Percentiles rank a stretch among this genome's conserved stretches.
Conservation (phyloP, 306 rosid genomes). For the Cicer chorassanicum region DNA sequence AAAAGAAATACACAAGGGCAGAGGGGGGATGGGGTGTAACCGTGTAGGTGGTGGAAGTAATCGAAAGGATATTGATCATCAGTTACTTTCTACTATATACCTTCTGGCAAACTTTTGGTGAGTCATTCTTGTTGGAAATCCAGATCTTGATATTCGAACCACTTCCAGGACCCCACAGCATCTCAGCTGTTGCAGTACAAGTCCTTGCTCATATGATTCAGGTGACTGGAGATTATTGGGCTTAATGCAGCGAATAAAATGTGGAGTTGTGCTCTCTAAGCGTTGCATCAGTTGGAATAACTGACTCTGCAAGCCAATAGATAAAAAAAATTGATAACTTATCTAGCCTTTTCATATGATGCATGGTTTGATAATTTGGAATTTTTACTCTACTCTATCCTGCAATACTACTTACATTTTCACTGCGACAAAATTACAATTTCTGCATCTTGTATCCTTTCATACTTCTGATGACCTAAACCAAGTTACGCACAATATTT, state of each 20-base stretch:
- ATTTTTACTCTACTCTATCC: constrained; percentile 33
- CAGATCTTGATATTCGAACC: constrained; percentile 94
- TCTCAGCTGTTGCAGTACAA: constrained; percentile 90
- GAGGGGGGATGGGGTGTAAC: not conserved
- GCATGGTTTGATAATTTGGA: constrained; percentile 28
- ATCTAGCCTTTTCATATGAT: constrained; percentile 36
- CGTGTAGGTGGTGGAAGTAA: not conserved
- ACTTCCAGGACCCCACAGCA: constrained; percentile 98
- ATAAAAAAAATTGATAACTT: constrained; percentile 2
- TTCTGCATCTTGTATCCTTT: not conserved
- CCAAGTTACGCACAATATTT: constrained; percentile 25
- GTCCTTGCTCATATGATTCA: constrained; percentile 86
- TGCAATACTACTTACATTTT: constrained; percentile 8
- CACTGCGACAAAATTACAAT: not conserved
- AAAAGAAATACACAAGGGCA: constrained; percentile 4
- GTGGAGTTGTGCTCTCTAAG: constrained; percentile 92
- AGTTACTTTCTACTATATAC: constrained; percentile 49
- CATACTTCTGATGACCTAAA: constrained; percentile 41
- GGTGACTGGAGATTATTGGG: constrained; percentile 95
- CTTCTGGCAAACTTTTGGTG: constrained; percentile 92
- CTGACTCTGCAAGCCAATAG: constrained; percentile 68
- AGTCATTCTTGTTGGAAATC: constrained; percentile 93
- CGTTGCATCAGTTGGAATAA: constrained; percentile 89
- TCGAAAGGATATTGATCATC: constrained; percentile 5
- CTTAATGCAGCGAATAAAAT: constrained; percentile 97